These are phyloP conservation scores for Takashimella tepidaria DNA, from an alignment of 1,284 basidiomycete species.

Conservation along the genomic window DNA sequence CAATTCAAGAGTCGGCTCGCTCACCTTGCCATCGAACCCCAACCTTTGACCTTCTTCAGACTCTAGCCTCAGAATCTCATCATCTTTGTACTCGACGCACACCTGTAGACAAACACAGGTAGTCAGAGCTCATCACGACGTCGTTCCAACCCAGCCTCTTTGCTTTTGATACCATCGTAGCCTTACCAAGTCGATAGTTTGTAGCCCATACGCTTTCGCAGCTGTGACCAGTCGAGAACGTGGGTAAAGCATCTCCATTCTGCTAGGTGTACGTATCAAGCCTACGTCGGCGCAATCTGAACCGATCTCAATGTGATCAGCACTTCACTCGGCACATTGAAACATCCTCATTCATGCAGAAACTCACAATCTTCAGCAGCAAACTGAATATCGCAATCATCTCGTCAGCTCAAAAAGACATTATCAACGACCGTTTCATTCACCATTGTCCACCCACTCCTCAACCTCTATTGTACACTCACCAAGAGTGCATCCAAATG, in stretches of 20 bases:
- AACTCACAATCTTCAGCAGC: conserved; percentile 80
- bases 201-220: conserved; percentile 76
- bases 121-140: too few relatives aligned
- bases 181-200: conserved; percentile 83
- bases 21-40: conserved; percentile 80
- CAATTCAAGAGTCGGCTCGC: conserved; percentile 6
- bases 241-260: conserved; percentile 74
- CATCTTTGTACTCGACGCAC: conserved; percentile 82
- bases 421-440: conserved; percentile 57
- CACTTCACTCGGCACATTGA: neutral
- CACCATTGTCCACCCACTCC: conserved; percentile 66
- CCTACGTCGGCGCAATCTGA: conserved; percentile 71
- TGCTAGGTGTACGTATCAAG: conserved; percentile 68
- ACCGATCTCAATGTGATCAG: neutral
- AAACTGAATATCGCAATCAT: conserved; percentile 55
- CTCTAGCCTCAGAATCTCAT: conserved; percentile 64
- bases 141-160: too few relatives aligned
- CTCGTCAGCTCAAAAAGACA: conserved; percentile 58
- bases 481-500: conserved; percentile 37
- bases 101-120: conserved; percentile 55
- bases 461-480: conserved; percentile 53
- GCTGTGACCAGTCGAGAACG: conserved; percentile 78
- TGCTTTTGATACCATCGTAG: too few relatives aligned
- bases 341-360: neutral
- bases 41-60: conserved; percentile 69